Evolutionary conservation across 495 filamentous ascomycete genomes (phyloP), one percentile per base, ranked within the genome.

Genomic region (Penicillium canariense): DNA sequence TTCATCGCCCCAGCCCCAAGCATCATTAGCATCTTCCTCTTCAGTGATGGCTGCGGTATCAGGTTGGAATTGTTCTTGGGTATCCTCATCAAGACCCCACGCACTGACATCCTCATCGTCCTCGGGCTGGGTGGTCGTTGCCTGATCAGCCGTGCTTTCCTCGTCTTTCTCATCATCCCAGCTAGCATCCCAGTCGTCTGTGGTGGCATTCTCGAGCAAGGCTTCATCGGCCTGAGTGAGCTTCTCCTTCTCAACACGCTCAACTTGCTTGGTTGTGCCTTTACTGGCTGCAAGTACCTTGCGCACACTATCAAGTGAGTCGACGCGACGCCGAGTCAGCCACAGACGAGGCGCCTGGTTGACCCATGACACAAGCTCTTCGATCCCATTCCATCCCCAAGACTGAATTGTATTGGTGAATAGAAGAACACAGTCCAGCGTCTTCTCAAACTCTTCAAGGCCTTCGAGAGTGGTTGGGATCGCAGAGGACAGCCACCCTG

Each of bases 221-320:
- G 80, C 76, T 31, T 84, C 82, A 61, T 96, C 90, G 2, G 81
- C 78, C 55, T 75, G 79, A 2, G 84, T 82, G 1, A 97, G 74
- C 54, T 85, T 81, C 61, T 91, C 85, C 22, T 88, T 96, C 68
- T 98, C 95, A 0, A 93, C 76, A 49, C 88, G 82, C 63, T 97
- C 91, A 2, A 93, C 91, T 35, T 76, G 72, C 56, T 81, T 84
- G 3, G 83, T 78, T 25, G 75, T 68, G 28, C 83, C 80, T 34
- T 90, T 73, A 6, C 87, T 88, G 26, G 75, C 67, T 44, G 84
- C 74, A 25, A 95, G 73, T 22, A 88, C 80, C 47, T 76, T 81
- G 43, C 92, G 83, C 5, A 94, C 83, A 18, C 78, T 77, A 58
- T 90, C 84, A 28, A 99, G 73, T 3, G 87, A 85, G 35, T 80